A percentile compares a stretch with the other conserved stretches of the same genome.
Evolutionary conservation across 2,329 filamentous ascomycete genomes (phyloP).

Genomic region (Nemania sp.): DNA sequence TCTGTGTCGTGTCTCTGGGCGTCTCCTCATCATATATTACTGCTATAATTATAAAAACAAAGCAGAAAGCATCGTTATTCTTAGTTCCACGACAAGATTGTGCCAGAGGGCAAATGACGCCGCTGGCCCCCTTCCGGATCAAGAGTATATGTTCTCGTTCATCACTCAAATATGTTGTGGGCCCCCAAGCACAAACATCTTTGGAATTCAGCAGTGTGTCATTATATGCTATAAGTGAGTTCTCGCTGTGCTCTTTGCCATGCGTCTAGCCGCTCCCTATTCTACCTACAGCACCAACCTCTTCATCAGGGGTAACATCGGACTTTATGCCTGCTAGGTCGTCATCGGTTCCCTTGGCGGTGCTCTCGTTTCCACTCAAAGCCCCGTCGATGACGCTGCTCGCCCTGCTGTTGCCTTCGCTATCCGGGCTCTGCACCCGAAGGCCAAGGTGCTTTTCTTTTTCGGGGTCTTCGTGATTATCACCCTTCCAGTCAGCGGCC

Average conservation of each 20-base stretch:
- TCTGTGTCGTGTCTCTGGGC: too few relatives aligned
- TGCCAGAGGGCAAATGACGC: too few relatives aligned
- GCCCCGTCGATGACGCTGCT: slow-evolving; percentile 64
- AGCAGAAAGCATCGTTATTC: too few relatives aligned
- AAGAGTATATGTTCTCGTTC: neutral
- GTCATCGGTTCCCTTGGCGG: slow-evolving; percentile 32
- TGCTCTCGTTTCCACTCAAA: slow-evolving; percentile 20
- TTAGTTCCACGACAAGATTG: too few relatives aligned
- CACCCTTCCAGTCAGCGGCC: slow-evolving; percentile 77
- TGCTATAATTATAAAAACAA: too few relatives aligned
- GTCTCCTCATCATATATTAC: too few relatives aligned
- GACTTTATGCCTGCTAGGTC: slow-evolving; percentile 32
- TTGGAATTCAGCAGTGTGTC: slow-evolving; percentile 39
- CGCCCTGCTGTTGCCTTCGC: slow-evolving; percentile 70
- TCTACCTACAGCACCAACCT: slow-evolving; percentile 6
- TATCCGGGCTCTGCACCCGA: slow-evolving; percentile 66
- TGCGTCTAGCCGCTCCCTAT: slow-evolving; percentile 6
- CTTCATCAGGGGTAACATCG: slow-evolving; percentile 14
- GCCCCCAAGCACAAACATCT: slow-evolving; percentile 24
- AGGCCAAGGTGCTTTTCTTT: slow-evolving; percentile 70
- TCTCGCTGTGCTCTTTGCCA: slow-evolving; percentile 20
- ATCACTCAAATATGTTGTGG: neutral
- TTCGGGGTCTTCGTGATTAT: slow-evolving; percentile 50
- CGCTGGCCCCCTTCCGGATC: neutral
- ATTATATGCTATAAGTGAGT: slow-evolving; percentile 35